Conservation (phyloP, 2,329 filamentous ascomycete species). For the Fusarium drepaniforme region DNA sequence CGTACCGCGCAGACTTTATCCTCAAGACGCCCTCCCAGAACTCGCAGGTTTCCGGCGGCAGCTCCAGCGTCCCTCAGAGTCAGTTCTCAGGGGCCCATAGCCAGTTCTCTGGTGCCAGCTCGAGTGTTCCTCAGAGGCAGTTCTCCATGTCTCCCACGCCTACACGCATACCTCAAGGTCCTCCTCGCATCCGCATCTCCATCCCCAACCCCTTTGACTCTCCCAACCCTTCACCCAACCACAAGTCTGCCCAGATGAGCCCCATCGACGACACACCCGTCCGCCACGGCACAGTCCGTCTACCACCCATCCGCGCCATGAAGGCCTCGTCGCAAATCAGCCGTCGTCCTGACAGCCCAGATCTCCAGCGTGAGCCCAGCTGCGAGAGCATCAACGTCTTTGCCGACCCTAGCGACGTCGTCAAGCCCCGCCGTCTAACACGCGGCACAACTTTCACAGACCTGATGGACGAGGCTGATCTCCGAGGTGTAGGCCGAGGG, state of each 20-base stretch:
- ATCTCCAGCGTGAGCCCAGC: constrained; percentile 57
- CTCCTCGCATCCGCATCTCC: constrained; percentile 44
- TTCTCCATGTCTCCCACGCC: background rate
- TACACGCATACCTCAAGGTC: background rate
- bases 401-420: constrained; percentile 60
- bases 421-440: constrained; percentile 40
- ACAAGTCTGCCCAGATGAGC: constrained; percentile 37
- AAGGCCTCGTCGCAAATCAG: constrained; percentile 44
- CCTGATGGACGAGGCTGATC: constrained; percentile 62
- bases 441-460: constrained; percentile 64
- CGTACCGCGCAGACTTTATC: constrained; percentile 66
- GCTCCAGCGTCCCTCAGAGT: background rate
- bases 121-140: background rate
- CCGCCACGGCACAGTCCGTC: constrained; percentile 45
- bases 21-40: constrained; percentile 50
- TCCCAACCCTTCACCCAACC: constrained; percentile 44
- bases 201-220: constrained; percentile 54
- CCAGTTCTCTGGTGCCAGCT: constrained; percentile 11
- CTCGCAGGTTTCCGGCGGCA: background rate
- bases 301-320: constrained; percentile 56
- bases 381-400: constrained; percentile 66
- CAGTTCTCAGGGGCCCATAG: constrained; percentile 12
- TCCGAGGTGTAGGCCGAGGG: constrained; percentile 56
- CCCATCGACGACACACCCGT: constrained; percentile 41
- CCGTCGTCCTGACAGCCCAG: constrained; percentile 47